A percentile compares a stretch with the other conserved stretches of the same genome.
Conservation (phyloP, 1,139 yeast genomes). For the Kodamaea arcana region DNA sequence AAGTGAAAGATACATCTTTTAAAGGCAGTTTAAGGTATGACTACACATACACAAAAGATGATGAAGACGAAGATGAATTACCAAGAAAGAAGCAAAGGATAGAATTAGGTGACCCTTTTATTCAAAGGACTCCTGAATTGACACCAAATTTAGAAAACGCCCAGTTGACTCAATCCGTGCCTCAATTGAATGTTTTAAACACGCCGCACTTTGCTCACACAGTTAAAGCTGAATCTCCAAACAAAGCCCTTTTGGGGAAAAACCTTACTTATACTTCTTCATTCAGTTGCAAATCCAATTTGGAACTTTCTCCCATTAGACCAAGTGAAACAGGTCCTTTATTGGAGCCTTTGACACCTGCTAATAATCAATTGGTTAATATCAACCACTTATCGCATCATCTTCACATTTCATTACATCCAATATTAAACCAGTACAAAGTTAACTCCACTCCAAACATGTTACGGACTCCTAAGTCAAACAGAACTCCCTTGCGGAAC, state of each 20-base stretch:
- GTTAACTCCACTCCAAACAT: conserved; percentile 3
- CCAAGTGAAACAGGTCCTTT: conserved; percentile 60
- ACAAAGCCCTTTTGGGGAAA: conserved; percentile 39
- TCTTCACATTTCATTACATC: conserved; percentile 7
- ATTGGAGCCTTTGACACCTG: conserved; percentile 53
- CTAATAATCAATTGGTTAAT: conserved; percentile 16
- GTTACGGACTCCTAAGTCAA: conserved; percentile 30
- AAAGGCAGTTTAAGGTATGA: conserved; percentile 2
- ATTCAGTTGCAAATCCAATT: conserved; percentile 62
- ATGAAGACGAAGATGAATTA: conserved; percentile 9
- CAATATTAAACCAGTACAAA: conserved; percentile 7
- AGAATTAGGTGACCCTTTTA: conserved; percentile 13
- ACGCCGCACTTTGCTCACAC: conserved; percentile 21
- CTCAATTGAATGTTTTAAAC: conserved; percentile 7
- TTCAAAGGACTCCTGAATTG: conserved; percentile 5
- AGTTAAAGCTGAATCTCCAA: conserved; percentile 27
- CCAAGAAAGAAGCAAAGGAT: conserved; percentile 15
- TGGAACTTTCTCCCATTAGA: conserved; percentile 59
- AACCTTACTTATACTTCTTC: conserved; percentile 50
- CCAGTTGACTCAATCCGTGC: not conserved
- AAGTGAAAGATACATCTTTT: not conserved
- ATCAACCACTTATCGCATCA: conserved; percentile 3
- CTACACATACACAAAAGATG: conserved; percentile 4
- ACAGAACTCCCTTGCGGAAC: conserved; percentile 37
- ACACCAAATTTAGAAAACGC: not conserved